Evolutionary conservation across 164 flowering plant genomes (phyloP).

Genomic region (Taxillus chinensis): DNA sequence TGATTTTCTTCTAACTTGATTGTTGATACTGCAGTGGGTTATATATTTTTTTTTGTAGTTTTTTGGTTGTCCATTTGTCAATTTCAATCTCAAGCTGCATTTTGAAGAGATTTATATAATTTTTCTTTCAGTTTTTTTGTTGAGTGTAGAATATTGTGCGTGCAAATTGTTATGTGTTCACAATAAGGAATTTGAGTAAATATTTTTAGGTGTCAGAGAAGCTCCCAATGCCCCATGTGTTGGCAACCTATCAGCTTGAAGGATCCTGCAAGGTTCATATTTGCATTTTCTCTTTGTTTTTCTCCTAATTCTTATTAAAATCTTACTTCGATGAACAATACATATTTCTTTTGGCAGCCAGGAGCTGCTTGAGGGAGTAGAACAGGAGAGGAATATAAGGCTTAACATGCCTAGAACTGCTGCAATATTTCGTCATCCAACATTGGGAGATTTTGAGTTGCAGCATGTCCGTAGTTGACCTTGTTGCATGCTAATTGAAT

Average conservation of each 20-base stretch:
- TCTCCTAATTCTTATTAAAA: background rate
- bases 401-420: conserved; percentile 10
- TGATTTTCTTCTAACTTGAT: too few relatives aligned
- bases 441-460: conserved; percentile 34
- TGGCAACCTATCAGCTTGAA: conserved; percentile 36
- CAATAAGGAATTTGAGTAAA: background rate
- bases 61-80: too few relatives aligned
- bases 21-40: too few relatives aligned
- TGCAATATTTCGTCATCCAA: conserved; percentile 34
- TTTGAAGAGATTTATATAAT: too few relatives aligned
- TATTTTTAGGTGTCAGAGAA: conserved; percentile 34
- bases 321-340: too few relatives aligned
- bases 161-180: too few relatives aligned
- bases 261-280: conserved; percentile 27
- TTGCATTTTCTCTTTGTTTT: background rate
- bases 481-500: background rate
- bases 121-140: too few relatives aligned
- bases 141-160: too few relatives aligned
- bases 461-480: conserved; percentile 19
- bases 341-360: conserved; percentile 21
- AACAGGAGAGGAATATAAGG: conserved; percentile 27
- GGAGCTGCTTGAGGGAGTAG: conserved; percentile 39
- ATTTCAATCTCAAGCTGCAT: too few relatives aligned
- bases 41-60: too few relatives aligned
- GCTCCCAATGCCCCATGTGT: conserved; percentile 45